These are phyloP conservation scores for bread wheat (Triticum aestivum) DNA, from an alignment of 176 grass and related monocot genomes.

Conservation along the genomic window IWGSC_CS_RefSeq_v2.1 NC_057806.1:655365421-655365920, in stretches of 20 bases:
- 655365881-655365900: not conserved
- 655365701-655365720: not conserved
- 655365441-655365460: too few relatives aligned
- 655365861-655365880: not conserved
- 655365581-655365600: not conserved
- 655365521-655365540: not conserved
- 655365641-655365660: not conserved
- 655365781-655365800: not conserved
- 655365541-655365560: not conserved
- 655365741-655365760: not conserved
- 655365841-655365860: not conserved
- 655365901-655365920: not conserved
- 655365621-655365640: not conserved
- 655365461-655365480: not conserved
- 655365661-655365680: constrained; percentile 6
- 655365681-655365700: not conserved
- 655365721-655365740: not conserved
- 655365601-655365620: not conserved
- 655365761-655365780: not conserved
- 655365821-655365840: not conserved
- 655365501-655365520: not conserved
- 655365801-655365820: not conserved
- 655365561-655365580: not conserved
- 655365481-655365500: not conserved
- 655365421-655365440: too few relatives aligned